Evolutionary conservation across 352 stramenopile species (phyloP), one percentile per base, ranked within the genome.

Genomic region (Phytopythium helicoides): DNA sequence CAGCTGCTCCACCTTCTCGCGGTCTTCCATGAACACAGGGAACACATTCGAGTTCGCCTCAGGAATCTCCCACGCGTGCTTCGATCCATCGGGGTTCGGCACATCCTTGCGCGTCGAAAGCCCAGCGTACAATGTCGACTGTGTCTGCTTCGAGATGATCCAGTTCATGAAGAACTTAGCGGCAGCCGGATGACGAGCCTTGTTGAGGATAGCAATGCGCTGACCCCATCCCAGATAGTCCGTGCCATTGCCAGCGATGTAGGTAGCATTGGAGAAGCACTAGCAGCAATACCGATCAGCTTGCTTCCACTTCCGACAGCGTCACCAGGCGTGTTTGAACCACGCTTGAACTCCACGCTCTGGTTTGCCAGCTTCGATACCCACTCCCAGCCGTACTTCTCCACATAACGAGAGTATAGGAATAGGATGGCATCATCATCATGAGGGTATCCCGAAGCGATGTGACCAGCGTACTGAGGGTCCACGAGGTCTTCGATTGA

Each of bases 361-460:
- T 69, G 55, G 37, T 64, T 56, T 10, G 61, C 61, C 37, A 69
- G 45, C 34, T 53, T 57, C 10, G 33, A 26, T 19, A 55, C 47
- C 54, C 63, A 68, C 11, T 65, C 59, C 63, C 63, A 72, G 18
- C 54, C 63, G 34, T 66, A 68, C 55, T 70, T 71, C 63, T 85
- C 56, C 0, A 81, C 56, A 54, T 80, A 82, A 21, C 49, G 49
- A 2, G 53, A 23, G 42, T 79, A 82, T 31, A 80, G 15, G 60
- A 81, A 85, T 12, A 85, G 53, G 35, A 62, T 51, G 18, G 68
- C 63, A 23, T 82, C 71, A 42, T 82, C 71, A 46, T 82, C 73
- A 26, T 77, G 56, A 9, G 74, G 74, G 57, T 82, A 77, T 35
- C 65, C 38, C 7, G 68, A 82, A 44, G 63, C 68, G 47, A 86